phyloP scores from a whole-genome alignment of 768 basidiomycete genomes.

The Termitomyces sp. region DNA sequence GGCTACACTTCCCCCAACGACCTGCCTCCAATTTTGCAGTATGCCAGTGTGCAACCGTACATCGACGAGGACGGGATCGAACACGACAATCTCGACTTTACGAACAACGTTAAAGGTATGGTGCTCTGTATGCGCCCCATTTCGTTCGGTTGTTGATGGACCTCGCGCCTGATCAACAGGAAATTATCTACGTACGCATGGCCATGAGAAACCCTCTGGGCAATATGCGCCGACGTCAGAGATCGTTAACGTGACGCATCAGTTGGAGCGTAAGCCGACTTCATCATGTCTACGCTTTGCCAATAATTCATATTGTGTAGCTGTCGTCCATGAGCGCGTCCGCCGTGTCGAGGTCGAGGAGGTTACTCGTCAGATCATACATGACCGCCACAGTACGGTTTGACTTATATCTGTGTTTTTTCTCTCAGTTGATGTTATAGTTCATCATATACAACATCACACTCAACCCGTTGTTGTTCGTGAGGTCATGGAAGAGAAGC shows the following conservation, averaged over 20 bases:
- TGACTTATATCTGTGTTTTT: background rate
- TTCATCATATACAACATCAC: constrained; percentile 35
- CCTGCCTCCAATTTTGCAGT: background rate
- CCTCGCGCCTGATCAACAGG: background rate
- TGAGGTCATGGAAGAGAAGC: constrained; percentile 21
- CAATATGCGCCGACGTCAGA: constrained; percentile 3
- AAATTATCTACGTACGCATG: background rate
- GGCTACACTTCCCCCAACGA: background rate
- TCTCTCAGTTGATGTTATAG: constrained; percentile 11
- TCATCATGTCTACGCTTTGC: background rate
- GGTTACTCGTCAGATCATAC: constrained; percentile 25
- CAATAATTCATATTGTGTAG: constrained; percentile 2
- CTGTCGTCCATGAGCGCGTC: constrained; percentile 23
- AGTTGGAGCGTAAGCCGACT: constrained; percentile 1
- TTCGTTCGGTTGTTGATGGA: background rate
- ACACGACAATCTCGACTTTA: background rate
- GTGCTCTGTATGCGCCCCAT: too few species aligned
- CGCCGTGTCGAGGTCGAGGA: constrained; percentile 26
- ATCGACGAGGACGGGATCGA: background rate
- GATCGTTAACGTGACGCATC: constrained; percentile 2
- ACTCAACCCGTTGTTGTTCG: constrained; percentile 26
- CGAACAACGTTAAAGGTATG: background rate
- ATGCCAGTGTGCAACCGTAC: background rate
- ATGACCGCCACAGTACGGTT: constrained; percentile 28
- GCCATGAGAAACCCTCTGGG: background rate